These are phyloP conservation scores for Aspergillus floridensis DNA, from an alignment of 2,329 filamentous ascomycete species.

Conservation along the genomic window DNA sequence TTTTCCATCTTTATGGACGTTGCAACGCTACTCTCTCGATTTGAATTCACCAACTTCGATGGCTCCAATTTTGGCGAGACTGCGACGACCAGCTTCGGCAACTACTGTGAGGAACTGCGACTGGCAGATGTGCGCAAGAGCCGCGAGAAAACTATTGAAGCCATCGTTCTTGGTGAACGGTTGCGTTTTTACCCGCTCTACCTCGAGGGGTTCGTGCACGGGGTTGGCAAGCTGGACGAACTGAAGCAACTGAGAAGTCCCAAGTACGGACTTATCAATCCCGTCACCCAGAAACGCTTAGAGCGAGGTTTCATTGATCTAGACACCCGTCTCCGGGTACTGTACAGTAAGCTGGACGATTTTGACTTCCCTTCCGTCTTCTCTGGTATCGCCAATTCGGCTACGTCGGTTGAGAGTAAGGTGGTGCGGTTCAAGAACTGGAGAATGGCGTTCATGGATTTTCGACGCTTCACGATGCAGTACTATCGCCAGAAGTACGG, in stretches of 20 bases:
- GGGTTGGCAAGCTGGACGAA: constrained; percentile 76
- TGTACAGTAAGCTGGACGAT: constrained; percentile 71
- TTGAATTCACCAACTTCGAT: constrained; percentile 61
- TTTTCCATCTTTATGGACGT: constrained; percentile 63
- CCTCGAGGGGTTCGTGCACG: constrained; percentile 88
- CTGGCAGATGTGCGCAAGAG: constrained; percentile 78
- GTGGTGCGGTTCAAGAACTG: constrained; percentile 80
- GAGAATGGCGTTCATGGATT: constrained; percentile 70
- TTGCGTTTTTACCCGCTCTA: constrained; percentile 82
- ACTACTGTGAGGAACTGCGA: constrained; percentile 71
- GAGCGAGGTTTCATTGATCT: constrained; percentile 81
- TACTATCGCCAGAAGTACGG: constrained; percentile 69
- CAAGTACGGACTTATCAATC: constrained; percentile 68
- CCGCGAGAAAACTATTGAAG: constrained; percentile 84
- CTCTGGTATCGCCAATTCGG: constrained; percentile 81
- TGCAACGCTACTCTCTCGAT: constrained; percentile 55
- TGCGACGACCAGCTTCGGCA: constrained; percentile 49
- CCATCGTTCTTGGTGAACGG: constrained; percentile 80
- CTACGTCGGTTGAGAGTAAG: constrained; percentile 71
- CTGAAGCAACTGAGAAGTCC: constrained; percentile 67
- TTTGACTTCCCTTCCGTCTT: constrained; percentile 93
- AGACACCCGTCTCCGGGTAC: constrained; percentile 65
- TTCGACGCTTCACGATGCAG: constrained; percentile 68
- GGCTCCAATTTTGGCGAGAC: constrained; percentile 64
- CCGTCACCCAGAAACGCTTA: constrained; percentile 71